Evolutionary conservation across 2,329 filamentous ascomycete species (phyloP).

Genomic region (Graphilbum ipis-grandicollis): DNA sequence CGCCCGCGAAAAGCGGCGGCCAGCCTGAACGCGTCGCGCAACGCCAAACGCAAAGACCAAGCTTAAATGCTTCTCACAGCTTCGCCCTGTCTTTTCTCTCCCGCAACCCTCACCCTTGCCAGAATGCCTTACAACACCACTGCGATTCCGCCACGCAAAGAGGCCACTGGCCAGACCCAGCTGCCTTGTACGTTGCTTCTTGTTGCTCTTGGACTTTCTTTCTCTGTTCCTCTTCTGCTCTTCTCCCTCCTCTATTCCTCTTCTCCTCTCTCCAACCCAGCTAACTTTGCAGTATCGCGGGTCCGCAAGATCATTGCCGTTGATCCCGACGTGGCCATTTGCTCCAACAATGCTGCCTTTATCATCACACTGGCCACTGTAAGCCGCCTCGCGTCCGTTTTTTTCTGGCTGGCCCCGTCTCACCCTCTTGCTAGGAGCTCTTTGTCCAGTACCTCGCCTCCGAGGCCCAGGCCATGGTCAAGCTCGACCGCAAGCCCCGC

Average conservation of each 20-base stretch:
- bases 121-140: constrained; percentile 82
- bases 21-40: constrained; percentile 2
- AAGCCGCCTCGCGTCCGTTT: constrained; percentile 12
- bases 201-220: neutral
- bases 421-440: constrained; percentile 46
- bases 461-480: constrained; percentile 74
- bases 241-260: neutral
- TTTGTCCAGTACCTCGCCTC: constrained; percentile 85
- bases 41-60: neutral
- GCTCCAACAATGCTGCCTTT: constrained; percentile 88
- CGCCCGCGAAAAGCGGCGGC: too few species aligned
- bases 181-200: constrained; percentile 51
- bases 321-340: constrained; percentile 71
- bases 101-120: neutral
- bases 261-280: neutral
- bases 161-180: constrained; percentile 69
- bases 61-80: neutral
- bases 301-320: constrained; percentile 90
- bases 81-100: neutral
- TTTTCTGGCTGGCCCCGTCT: neutral
- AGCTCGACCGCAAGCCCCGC: constrained; percentile 78
- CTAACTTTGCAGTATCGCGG: constrained; percentile 50
- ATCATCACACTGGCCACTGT: constrained; percentile 82
- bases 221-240: neutral
- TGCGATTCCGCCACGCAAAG: constrained; percentile 61